A percentile compares a stretch with the other conserved stretches of the same genome.
These are phyloP conservation scores for Pulveroboletus frians DNA, from an alignment of 768 basidiomycete genomes.

Conservation along the genomic window DNA sequence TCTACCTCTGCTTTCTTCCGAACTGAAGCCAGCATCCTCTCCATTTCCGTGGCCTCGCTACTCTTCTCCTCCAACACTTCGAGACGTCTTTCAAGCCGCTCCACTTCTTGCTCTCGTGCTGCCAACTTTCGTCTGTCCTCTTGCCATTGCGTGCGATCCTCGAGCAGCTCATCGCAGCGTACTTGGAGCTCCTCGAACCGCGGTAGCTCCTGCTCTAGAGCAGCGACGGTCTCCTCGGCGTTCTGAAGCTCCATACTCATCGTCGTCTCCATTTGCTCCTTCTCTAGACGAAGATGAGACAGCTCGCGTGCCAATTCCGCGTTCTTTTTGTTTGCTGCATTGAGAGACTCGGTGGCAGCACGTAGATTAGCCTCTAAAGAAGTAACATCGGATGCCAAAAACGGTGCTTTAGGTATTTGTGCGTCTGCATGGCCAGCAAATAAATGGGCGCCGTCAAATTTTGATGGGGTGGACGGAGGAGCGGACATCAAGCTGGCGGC, in stretches of 20 bases:
- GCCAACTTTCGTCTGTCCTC: slow-evolving; percentile 39
- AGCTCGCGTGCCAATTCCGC: slow-evolving; percentile 59
- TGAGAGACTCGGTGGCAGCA: slow-evolving; percentile 53
- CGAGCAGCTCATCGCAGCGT: slow-evolving; percentile 43
- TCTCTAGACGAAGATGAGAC: slow-evolving; percentile 58
- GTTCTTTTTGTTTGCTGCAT: slow-evolving; percentile 55
- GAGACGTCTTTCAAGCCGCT: slow-evolving; percentile 39
- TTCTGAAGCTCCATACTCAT: slow-evolving; percentile 61
- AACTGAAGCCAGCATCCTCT: slow-evolving; percentile 34
- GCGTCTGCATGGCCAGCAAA: slow-evolving; percentile 78
- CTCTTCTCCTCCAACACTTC: slow-evolving; percentile 40
- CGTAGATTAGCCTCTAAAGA: slow-evolving; percentile 63
- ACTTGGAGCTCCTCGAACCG: slow-evolving; percentile 44
- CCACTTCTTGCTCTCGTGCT: slow-evolving; percentile 33
- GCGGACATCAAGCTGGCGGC: slow-evolving; percentile 48
- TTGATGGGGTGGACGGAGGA: slow-evolving; percentile 41
- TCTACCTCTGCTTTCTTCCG: slow-evolving; percentile 33
- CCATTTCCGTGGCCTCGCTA: slow-evolving; percentile 39
- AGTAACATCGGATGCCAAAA: slow-evolving; percentile 41
- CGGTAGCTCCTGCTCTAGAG: slow-evolving; percentile 52
- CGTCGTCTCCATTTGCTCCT: slow-evolving; percentile 61
- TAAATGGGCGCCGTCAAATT: slow-evolving; percentile 79
- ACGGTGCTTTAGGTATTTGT: slow-evolving; percentile 44
- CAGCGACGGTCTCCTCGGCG: slow-evolving; percentile 59
- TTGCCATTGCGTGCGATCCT: slow-evolving; percentile 50